These are phyloP conservation scores for Colletotrichum sp. DNA, from an alignment of 2,329 filamentous ascomycete genomes.

Conservation along the genomic window DNA sequence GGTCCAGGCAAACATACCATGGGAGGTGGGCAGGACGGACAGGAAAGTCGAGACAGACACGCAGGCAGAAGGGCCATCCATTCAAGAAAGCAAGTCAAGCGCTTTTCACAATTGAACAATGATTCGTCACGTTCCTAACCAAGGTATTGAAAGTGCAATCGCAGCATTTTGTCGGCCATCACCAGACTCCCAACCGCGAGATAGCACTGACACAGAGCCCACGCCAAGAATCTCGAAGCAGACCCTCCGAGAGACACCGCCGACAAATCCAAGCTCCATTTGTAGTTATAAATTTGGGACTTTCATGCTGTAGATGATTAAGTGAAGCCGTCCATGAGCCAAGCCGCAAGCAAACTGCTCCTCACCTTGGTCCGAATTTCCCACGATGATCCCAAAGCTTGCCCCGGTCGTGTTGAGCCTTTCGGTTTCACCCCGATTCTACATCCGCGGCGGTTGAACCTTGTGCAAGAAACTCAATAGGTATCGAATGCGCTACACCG, in stretches of 20 bases:
- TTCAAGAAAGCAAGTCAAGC: background rate
- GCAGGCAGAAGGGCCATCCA: background rate
- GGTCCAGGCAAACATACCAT: accelerated
- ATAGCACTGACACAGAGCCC: background rate
- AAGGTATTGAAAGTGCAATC: background rate
- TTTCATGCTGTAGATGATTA: accelerated
- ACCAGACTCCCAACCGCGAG: too few species aligned
- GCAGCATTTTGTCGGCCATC: background rate
- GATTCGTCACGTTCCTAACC: accelerated
- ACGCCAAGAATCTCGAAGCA: background rate
- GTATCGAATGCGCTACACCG: accelerated
- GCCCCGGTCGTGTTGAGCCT: too few species aligned
- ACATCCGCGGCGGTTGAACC: too few species aligned
- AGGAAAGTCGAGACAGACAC: background rate
- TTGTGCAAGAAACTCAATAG: background rate
- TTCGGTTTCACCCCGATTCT: too few species aligned
- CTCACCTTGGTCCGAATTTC: background rate
- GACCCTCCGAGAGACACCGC: background rate
- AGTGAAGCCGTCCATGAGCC: background rate
- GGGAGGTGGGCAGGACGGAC: background rate
- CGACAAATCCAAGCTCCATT: too few species aligned
- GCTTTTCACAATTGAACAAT: background rate
- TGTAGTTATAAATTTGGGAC: accelerated
- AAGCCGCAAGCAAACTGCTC: background rate
- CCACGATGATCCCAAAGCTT: too few species aligned